phyloP scores from a whole-genome alignment of 2,329 filamentous ascomycete species.

The Pezicula carpinea region DNA sequence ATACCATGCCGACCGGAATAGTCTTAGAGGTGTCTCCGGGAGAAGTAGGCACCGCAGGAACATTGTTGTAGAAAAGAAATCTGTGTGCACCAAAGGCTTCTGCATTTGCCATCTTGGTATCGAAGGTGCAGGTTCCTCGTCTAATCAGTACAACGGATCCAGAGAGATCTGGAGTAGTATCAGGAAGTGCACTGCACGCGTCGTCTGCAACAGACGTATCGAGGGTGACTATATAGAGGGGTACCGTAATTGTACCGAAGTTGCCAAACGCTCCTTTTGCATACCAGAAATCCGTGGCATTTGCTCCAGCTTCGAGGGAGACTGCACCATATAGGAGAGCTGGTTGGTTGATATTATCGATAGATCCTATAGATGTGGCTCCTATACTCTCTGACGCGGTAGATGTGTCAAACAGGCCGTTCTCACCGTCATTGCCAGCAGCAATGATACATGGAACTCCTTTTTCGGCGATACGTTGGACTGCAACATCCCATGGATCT shows the following conservation, averaged over 20 bases:
- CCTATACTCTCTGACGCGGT: not conserved
- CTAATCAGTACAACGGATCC: not conserved
- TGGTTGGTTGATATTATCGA: slow-evolving; percentile 1
- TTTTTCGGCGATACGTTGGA: not conserved
- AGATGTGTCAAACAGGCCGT: slow-evolving; percentile 1
- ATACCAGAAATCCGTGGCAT: not conserved
- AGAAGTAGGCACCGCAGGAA: not conserved
- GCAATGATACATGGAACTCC: not conserved
- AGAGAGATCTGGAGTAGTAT: not conserved
- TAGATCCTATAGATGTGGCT: not conserved
- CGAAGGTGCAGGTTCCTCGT: not conserved
- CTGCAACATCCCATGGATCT: slow-evolving; percentile 1
- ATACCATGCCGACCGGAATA: not conserved
- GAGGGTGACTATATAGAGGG: not conserved
- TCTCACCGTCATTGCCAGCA: slow-evolving; percentile 1
- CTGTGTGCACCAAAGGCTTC: not conserved
- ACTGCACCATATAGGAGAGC: not conserved
- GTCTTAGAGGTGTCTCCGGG: not conserved
- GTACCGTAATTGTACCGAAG: not conserved
- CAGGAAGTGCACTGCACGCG: not conserved
- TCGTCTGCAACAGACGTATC: not conserved
- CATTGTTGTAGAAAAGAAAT: not conserved
- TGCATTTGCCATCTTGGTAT: not conserved
- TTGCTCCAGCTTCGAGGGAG: not conserved
- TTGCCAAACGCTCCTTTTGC: not conserved